A percentile compares a stretch with the other conserved stretches of the same genome.
Evolutionary conservation across 169 alveolate species (phyloP).

Genomic region (Fabrea salina): DNA sequence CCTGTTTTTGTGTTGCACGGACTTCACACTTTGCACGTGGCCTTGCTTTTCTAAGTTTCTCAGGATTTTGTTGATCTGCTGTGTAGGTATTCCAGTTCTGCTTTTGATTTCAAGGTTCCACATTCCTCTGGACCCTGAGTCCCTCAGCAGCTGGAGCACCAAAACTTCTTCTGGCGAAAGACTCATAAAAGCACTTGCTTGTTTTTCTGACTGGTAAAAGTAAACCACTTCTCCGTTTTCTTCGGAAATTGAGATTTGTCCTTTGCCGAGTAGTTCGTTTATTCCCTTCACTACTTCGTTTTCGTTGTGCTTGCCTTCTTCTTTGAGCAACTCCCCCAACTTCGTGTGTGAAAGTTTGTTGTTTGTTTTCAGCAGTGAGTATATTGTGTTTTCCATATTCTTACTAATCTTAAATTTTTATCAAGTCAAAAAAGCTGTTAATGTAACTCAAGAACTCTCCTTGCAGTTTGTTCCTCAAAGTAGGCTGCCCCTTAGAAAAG

Average conservation of each 20-base stretch:
- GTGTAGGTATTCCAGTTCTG: slow-evolving; percentile 2
- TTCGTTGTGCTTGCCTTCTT: neutral
- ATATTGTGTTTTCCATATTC: too few species aligned
- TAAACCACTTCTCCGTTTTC: slow-evolving; percentile 13
- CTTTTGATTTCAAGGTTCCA: neutral
- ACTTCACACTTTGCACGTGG: neutral
- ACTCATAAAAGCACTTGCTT: neutral
- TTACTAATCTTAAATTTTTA: too few species aligned
- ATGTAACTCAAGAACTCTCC: too few species aligned
- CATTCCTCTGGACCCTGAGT: neutral
- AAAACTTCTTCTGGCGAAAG: neutral
- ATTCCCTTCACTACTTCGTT: neutral
- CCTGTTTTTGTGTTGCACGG: neutral
- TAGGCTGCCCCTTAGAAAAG: too few species aligned
- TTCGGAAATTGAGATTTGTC: slow-evolving; percentile 2
- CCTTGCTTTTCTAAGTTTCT: slow-evolving; percentile 5
- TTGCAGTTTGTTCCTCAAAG: too few species aligned
- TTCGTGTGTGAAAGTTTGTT: too few species aligned
- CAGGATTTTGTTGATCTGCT: slow-evolving; percentile 7
- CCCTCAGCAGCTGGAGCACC: neutral
- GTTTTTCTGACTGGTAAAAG: neutral
- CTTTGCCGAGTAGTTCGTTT: neutral
- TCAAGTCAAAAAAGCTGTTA: too few species aligned
- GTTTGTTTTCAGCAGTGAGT: too few species aligned
- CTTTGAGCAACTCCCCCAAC: too few species aligned